phyloP scores from a whole-genome alignment of 2,329 filamentous ascomycete species.

The Alternaria ethzedia region DNA sequence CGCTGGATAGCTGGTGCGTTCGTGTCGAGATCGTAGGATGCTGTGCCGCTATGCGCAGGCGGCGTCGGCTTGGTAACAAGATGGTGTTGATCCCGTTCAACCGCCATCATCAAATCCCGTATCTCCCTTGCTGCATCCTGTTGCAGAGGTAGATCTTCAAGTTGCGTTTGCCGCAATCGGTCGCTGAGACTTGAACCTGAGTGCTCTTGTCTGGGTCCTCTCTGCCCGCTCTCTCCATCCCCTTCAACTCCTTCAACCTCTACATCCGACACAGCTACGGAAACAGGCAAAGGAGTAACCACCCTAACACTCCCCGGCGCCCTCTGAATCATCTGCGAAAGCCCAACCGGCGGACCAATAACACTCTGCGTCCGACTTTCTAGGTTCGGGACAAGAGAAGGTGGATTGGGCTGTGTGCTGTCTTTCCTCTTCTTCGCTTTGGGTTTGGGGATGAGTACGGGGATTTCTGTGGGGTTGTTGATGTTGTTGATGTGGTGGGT shows the following conservation, averaged over 20 bases:
- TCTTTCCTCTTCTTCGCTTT: background rate
- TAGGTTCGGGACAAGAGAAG: background rate
- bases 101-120: background rate
- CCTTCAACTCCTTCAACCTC: no score
- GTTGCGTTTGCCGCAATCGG: background rate
- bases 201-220: background rate
- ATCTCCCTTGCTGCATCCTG: conserved; percentile 2
- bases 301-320: background rate
- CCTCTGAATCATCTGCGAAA: background rate
- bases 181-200: conserved; percentile 4
- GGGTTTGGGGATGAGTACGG: background rate
- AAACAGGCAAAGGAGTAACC: background rate
- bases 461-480: background rate
- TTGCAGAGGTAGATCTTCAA: conserved; percentile 3
- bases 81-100: background rate
- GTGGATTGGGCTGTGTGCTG: background rate
- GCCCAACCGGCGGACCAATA: background rate
- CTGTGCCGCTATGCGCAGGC: no score
- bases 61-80: no score
- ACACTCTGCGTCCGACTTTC: background rate
- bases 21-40: no score
- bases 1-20: no score
- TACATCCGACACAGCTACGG: no score
- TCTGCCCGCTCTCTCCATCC: no score
- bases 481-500: background rate